These are phyloP conservation scores for Coemansia erecta DNA, from an alignment of 192 early-diverging fungal species.

Conservation along the genomic window DNA sequence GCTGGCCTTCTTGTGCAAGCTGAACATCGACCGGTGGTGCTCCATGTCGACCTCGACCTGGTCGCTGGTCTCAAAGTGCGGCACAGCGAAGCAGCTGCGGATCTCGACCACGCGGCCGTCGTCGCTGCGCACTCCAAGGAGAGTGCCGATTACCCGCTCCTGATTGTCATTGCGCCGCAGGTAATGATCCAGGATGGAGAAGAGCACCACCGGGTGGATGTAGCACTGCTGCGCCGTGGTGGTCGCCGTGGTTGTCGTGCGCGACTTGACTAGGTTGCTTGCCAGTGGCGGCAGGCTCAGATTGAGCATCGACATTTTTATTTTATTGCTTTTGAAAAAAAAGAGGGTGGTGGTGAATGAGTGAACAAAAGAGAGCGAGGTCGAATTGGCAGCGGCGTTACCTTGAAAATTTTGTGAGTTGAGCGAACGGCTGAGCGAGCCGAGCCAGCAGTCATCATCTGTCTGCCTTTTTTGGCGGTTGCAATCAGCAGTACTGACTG, in stretches of 20 bases:
- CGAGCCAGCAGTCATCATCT: not conserved
- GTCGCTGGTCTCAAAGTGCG: conserved; percentile 74
- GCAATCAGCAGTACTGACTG: no score
- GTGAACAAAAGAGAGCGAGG: not conserved
- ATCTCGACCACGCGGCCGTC: conserved; percentile 88
- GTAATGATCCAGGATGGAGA: conserved; percentile 91
- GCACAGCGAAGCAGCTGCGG: conserved; percentile 82
- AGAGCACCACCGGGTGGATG: conserved; percentile 77
- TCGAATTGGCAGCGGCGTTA: not conserved
- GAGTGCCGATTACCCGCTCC: conserved; percentile 83
- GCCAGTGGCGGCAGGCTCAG: conserved; percentile 51
- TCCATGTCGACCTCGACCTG: conserved; percentile 87
- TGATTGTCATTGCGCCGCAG: conserved; percentile 81
- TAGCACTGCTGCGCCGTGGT: conserved; percentile 50
- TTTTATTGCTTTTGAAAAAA: not conserved
- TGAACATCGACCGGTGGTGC: conserved; percentile 81
- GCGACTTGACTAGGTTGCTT: conserved; percentile 30
- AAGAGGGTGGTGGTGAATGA: no score
- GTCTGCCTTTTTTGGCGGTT: not conserved
- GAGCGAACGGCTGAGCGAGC: no score
- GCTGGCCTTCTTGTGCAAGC: conserved; percentile 85
- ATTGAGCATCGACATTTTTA: conserved; percentile 37
- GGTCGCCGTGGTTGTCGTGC: conserved; percentile 27
- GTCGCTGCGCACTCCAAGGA: conserved; percentile 85
- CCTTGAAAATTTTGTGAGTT: not conserved